Evolutionary conservation across 192 early-diverging fungal genomes (phyloP), one percentile per base, ranked within the genome.

Genomic region (Coemansia sp.): DNA sequence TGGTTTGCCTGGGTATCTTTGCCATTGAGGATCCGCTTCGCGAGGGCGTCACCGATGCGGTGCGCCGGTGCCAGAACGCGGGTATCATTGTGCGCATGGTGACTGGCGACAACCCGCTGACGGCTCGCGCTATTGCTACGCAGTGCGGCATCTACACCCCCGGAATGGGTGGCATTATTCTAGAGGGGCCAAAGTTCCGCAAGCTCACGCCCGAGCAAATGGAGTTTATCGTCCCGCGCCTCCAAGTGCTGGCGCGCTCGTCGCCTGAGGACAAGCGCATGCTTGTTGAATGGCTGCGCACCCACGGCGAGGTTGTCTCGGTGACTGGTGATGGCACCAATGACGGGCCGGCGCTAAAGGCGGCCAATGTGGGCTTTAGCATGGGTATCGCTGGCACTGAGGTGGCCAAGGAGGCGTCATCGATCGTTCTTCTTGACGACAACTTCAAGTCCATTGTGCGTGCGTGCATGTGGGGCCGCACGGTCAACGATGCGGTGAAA

Each of bases 271-370:
- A 99, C 75, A 99, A 99, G 75, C 93, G 93, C 72, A 93, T 97
- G 65, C 83, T 99, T 18, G 96, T 99, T 8, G 85, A 88, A 34
- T 86, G 90, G 65, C 83, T 99, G 62, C 94, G 93, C 71, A 84
- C 89, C 39, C 83, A 96, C 42, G 93, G 93, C 45, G 94, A 98
- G 73, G 93, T 95, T 48, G 97, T 99, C 6, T 94, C 97, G 0
- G 96, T 99, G 0, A 99, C 96, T 39, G 98, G 98, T 31, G 98
- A 99, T 83, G 98, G 98, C 10, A 98, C 98, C n/a, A 99, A 99
- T 75, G 98, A 99, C 74, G 98, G 92, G 0, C 91, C 91, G 14
- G 98, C 98, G 9, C 82, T 99, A 50, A 94, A 94, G 72, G 82
- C 87, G 48, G 93, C 98, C 48, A 95, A 98, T 70, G 94, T 99